Base-by-base conservation (phyloP, 345 rosid genomes). In the Moricandia moricandioides region DNA sequence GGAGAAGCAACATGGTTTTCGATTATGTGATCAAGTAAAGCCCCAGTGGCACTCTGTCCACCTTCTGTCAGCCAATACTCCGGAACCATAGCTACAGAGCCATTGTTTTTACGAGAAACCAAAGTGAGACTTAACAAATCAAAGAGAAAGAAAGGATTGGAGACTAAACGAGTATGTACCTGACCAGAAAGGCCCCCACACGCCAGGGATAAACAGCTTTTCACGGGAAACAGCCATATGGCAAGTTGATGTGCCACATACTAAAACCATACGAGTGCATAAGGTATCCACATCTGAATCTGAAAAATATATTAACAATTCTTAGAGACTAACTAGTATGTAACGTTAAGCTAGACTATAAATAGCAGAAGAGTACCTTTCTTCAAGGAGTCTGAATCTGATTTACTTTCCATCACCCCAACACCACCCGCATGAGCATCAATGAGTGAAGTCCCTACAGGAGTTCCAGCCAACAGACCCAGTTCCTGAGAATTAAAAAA, bases 371-470 rank as follows among this genome's bases (percentile, higher is more conserved):
- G 21, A 33, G 1, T 37, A 91, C 97, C 98, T 86, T 83, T 83
- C 30, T 76, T 78, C 51, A 79, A 81, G 69, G 83, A 69, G 40
- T 74, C 84, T 57, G 79, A 77, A 45, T 82, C 86, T 8, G 82
- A 85, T 70, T 78, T 80, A 72, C 97, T 87, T 83, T 90, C 98
- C 91, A 94, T 84, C 62, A 88, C 92, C 70, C 98, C 98, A 65
- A 94, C 88, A 79, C 97, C 98, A 60, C 97, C 98, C 76, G 98
- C 98, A 86, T 94, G 97, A 66, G 98, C 97, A 85, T 94, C 97
- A 82, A 94, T 91, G 78, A 94, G 80, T 8, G 98, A 91, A 73
- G 91, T 86, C 74, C 96, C 96, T 0, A 94, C 97, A 18, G 96
- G 97, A 72, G 84, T 90, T 81, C 97, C 98, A 31, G 86, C 86